phyloP scores from a whole-genome alignment of 345 rosid species.

The Trapa incisa region DNA sequence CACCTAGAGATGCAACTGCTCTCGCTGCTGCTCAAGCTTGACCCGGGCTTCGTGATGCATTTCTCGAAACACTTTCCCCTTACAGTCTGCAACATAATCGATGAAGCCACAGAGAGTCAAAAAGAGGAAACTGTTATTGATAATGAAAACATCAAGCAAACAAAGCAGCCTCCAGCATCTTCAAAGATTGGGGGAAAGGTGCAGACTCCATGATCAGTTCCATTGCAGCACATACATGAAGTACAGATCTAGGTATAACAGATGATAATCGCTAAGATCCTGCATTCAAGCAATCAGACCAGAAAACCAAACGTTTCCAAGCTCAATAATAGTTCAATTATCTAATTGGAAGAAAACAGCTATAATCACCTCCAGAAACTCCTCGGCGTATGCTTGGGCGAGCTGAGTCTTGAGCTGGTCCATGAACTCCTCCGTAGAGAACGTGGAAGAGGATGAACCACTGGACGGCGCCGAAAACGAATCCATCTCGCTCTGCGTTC shows the following conservation, averaged over 20 bases:
- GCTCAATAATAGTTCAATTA: background rate
- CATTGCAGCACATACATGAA: background rate
- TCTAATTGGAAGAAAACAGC: background rate
- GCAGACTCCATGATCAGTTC: background rate
- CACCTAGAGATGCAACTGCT: slow-evolving; percentile 94
- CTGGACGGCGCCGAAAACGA: slow-evolving; percentile 35
- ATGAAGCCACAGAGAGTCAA: background rate
- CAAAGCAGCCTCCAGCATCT: background rate
- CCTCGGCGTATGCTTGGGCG: slow-evolving; percentile 72
- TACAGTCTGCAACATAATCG: slow-evolving; percentile 38
- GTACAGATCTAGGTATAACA: background rate
- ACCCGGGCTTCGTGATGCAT: slow-evolving; percentile 83
- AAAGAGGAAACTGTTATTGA: background rate
- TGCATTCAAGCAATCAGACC: background rate
- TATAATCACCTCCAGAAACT: slow-evolving; percentile 57
- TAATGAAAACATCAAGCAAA: background rate
- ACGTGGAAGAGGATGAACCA: slow-evolving; percentile 33
- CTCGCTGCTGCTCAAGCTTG: slow-evolving; percentile 81
- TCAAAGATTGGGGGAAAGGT: background rate
- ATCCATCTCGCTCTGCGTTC: slow-evolving; percentile 35
- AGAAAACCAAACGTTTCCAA: background rate
- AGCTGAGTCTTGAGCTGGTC: slow-evolving; percentile 58
- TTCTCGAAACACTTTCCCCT: slow-evolving; percentile 77
- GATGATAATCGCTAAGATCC: background rate
- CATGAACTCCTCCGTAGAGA: slow-evolving; percentile 47